Percentiles rank a stretch among this genome's conserved stretches.
These are phyloP conservation scores for Prinsepia uniflora DNA, from an alignment of 306 rosid species.

Conservation along the genomic window DNA sequence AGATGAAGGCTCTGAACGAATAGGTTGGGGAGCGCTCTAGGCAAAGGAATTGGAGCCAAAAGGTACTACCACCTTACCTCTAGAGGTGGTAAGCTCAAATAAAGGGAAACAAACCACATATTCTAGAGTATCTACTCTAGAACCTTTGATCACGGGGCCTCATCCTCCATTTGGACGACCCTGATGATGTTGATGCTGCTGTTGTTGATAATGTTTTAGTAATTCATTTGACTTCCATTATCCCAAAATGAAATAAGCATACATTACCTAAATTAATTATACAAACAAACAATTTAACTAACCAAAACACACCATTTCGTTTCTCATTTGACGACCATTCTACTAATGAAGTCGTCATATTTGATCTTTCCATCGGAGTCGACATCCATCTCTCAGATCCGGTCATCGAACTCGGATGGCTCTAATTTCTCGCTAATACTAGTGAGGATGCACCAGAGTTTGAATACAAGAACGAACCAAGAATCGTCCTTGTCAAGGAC, in stretches of 20 bases:
- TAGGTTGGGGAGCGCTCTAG: too few species aligned
- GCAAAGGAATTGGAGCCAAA: too few species aligned
- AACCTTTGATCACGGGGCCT: too few species aligned
- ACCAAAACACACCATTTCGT: slow-evolving; percentile 14
- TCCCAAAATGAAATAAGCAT: not conserved
- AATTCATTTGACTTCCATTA: too few species aligned
- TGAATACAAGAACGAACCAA: slow-evolving; percentile 67
- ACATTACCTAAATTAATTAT: slow-evolving; percentile 29
- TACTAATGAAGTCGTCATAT: slow-evolving; percentile 89
- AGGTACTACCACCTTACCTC: too few species aligned
- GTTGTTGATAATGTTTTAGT: too few species aligned
- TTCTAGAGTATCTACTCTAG: too few species aligned
- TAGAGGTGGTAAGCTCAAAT: too few species aligned
- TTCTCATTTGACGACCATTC: slow-evolving; percentile 96
- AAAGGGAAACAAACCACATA: too few species aligned
- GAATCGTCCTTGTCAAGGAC: slow-evolving; percentile 86
- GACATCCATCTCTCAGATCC: slow-evolving; percentile 94
- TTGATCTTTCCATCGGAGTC: slow-evolving; percentile 88
- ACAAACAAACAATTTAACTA: slow-evolving; percentile 18
- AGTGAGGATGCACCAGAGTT: slow-evolving; percentile 89
- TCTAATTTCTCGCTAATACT: slow-evolving; percentile 96
- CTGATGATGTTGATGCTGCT: too few species aligned
- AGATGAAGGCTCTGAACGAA: too few species aligned
- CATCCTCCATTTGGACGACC: too few species aligned
- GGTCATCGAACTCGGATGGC: slow-evolving; percentile 89